Percentiles rank a stretch among this genome's conserved stretches.
These are phyloP conservation scores for Dalbergia cultrata DNA, from an alignment of 306 rosid species.

Conservation along the genomic window DNA sequence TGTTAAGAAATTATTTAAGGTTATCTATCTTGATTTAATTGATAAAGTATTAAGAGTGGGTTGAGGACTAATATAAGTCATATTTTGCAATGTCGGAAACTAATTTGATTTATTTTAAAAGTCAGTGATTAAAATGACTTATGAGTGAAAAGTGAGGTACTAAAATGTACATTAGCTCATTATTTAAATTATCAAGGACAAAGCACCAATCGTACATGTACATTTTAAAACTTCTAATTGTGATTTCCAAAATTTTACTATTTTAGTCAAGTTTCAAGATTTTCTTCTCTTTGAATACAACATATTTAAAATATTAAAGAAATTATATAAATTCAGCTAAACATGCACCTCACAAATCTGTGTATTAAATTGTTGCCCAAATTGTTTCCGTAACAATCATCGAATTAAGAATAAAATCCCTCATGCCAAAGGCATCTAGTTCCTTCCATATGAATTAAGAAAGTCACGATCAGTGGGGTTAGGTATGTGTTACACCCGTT, in stretches of 20 bases:
- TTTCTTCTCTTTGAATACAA: neutral
- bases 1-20: too few relatives aligned
- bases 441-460: constrained; percentile 5
- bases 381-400: neutral
- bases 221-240: neutral
- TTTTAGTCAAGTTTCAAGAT: neutral
- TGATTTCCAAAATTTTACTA: neutral
- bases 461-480: constrained; percentile 40
- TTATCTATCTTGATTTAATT: too few relatives aligned
- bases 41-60: too few relatives aligned
- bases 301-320: neutral
- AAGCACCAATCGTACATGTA: too few relatives aligned
- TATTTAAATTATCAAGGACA: too few relatives aligned
- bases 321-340: neutral
- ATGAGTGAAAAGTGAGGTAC: too few relatives aligned
- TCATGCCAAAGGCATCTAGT: constrained; percentile 3
- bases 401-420: constrained; percentile 6
- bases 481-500: constrained; percentile 46
- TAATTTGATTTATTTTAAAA: too few relatives aligned
- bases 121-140: too few relatives aligned
- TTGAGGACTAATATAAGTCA: too few relatives aligned
- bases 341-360: neutral
- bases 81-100: too few relatives aligned
- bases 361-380: neutral
- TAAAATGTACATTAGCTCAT: too few relatives aligned